Base-by-base conservation (phyloP, 768 basidiomycete genomes). In the Boletus sp. region DNA sequence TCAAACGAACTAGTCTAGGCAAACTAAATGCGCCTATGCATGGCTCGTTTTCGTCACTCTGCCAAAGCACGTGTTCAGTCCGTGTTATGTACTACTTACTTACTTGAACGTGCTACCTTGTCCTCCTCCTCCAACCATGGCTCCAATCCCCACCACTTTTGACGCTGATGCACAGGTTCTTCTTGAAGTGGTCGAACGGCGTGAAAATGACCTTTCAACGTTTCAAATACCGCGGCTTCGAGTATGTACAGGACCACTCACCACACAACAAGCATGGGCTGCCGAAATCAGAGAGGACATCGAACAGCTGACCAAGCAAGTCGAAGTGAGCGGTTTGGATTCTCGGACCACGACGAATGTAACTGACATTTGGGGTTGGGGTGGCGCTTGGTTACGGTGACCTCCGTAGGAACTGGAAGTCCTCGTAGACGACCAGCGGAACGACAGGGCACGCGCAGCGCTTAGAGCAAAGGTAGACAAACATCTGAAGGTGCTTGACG, bases 221-320 rank as follows among this genome's bases (percentile, higher is more conserved):
- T 85, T 84, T 63, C 90, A 93, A 70, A 79, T 97, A 35, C 90
- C 92, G 1, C 83, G 89, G 2, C 76, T 97, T 49, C 77, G 80
- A 9, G 66, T 75, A 50, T 95, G 90, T 69, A 76, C 72, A 9
- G 92, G 89, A 0, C 87, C 93, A 1, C 74, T 90, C 10, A 69
- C 79, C 0, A 66, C 83, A 3, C 94, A 96, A 63, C 87, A 93
- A 66, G 80, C 83, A 47, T 77, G 88, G 52, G 84, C 85, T 1
- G 83, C 83, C 5, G 92, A 93, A 66, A 71, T 94, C 56, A 77
- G 91, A 32, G 87, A 88, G 52, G 93, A 94, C 65, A 72, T 93
- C 17, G 85, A 86, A 37, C 65, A 73, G 0, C 78, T 89, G 20
- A 75, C 78, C 7, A 76, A 78, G 39, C 83, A 87, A 53, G 75